A percentile compares a stretch with the other conserved stretches of the same genome.
phyloP scores from a whole-genome alignment of 176 grass and related monocot species.

The Musa schizocarpa region DNA sequence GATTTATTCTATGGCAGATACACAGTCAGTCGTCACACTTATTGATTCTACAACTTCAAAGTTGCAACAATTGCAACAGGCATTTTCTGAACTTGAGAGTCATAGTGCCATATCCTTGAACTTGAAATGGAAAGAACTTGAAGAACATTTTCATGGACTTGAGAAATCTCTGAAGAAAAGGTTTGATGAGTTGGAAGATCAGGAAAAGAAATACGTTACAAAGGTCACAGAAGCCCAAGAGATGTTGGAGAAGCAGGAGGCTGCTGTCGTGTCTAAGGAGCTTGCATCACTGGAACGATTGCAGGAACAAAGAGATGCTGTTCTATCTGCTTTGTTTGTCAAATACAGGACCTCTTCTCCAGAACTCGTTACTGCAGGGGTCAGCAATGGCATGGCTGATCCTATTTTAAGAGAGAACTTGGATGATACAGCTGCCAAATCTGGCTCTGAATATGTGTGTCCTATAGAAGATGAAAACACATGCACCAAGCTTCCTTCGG shows the following conservation, averaged over 20 bases:
- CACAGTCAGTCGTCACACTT: conserved; percentile 52
- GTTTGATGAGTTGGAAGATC: conserved; percentile 65
- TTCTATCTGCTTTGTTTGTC: conserved; percentile 57
- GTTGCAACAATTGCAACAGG: conserved; percentile 66
- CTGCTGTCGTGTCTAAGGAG: conserved; percentile 65
- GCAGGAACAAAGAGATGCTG: conserved; percentile 68
- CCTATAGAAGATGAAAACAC: conserved; percentile 23
- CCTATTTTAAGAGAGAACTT: neutral
- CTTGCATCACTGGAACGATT: conserved; percentile 62
- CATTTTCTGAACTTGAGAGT: conserved; percentile 67
- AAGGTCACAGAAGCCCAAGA: conserved; percentile 33
- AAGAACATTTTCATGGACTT: conserved; percentile 82
- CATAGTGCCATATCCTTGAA: conserved; percentile 60
- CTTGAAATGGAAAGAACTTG: conserved; percentile 90
- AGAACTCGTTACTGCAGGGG: neutral
- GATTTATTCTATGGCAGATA: conserved; percentile 39
- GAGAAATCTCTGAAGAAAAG: conserved; percentile 66
- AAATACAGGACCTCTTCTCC: conserved; percentile 29
- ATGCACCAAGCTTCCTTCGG: conserved; percentile 37
- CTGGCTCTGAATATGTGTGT: conserved; percentile 10
- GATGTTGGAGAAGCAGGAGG: conserved; percentile 56
- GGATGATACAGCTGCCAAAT: conserved; percentile 25
- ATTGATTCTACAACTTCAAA: conserved; percentile 80
- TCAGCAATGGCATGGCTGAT: conserved; percentile 15
- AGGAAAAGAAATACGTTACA: conserved; percentile 58